Evolutionary conservation across 257 asterid genomes (phyloP), one percentile per base, ranked within the genome.

Genomic region (Nicotiana benthamiana): DNA sequence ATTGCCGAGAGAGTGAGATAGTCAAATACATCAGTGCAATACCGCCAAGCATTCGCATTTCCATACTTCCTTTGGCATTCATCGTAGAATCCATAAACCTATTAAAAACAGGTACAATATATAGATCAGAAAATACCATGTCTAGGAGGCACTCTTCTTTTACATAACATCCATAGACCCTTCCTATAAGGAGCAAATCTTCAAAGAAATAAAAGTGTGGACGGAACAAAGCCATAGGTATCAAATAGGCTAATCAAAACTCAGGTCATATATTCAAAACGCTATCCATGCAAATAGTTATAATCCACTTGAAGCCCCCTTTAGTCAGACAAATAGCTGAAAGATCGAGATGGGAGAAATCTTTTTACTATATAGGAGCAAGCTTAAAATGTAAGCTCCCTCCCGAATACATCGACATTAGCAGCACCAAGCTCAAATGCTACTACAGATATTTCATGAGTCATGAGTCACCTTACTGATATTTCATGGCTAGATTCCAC

Each of bases 1-100:
- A 94, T 96, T 81, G 99, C 99, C 64, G 99, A 96, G 46, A 96
- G 86, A 60, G 97, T 96, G 68, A 96, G 89, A 84, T 90, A 96
- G 89, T 96, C 99, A 87, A 96, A 96, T 66, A 94, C 99, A 83
- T 96, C 99, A 1, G 99, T 96, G 92, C 99, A 96, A 85, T 96
- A 96, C 62, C 99, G 94, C 99, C 99, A 96, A 60, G 98, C 98
- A 85, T 96, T 96, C 63, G 99, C 98, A 82, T 92, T 96, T 77
- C 99, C 99, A 54, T 94, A 92, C 87, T 96, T 96, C 83, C 98
- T 92, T 83, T 94, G 99, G 81, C 99, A 96, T 86, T 96, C 99
- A 85, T 96, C 99, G 82, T 96, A 96, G 86, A 96, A 96, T 85
- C 99, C 99, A 90, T 96, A 96, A 57, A 96, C 99, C 99, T 96